phyloP scores from a whole-genome alignment of 306 rosid genomes.

The Cicer bijugum region DNA sequence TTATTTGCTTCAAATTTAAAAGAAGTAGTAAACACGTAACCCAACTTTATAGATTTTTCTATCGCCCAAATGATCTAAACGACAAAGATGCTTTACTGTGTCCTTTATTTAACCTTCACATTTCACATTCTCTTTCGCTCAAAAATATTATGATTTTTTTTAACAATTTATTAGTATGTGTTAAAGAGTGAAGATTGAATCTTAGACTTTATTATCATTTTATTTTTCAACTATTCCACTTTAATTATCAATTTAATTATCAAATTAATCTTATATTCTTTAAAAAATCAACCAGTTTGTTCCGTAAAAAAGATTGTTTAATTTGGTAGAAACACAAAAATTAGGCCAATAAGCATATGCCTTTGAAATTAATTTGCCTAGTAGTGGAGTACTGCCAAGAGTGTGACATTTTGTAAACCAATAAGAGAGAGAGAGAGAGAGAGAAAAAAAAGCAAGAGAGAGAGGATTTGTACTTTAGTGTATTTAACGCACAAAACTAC shows the following conservation, averaged over 20 bases:
- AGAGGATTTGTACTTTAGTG: too few relatives aligned
- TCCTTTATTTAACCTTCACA: constrained; percentile 37
- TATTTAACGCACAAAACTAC: too few relatives aligned
- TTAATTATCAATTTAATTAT: too few relatives aligned
- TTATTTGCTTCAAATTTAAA: constrained; percentile 42
- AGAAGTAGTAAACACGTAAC: constrained; percentile 46
- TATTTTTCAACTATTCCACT: too few relatives aligned
- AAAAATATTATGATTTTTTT: constrained; percentile 16
- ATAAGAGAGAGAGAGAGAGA: background rate
- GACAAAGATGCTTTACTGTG: constrained; percentile 45
- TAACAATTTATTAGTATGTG: too few relatives aligned
- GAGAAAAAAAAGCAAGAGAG: too few relatives aligned
- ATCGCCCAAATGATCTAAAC: constrained; percentile 13
- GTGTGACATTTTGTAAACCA: background rate
- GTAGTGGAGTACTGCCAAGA: background rate
- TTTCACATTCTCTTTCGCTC: background rate
- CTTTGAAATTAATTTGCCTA: background rate
- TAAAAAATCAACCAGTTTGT: too few relatives aligned
- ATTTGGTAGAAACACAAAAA: background rate
- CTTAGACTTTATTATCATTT: too few relatives aligned
- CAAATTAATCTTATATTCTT: too few relatives aligned
- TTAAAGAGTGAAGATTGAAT: too few relatives aligned
- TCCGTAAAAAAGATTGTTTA: background rate
- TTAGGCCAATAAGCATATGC: background rate
- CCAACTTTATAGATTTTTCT: constrained; percentile 39